These are phyloP conservation scores for Tremella yokohamensis DNA, from an alignment of 768 basidiomycete species.

Conservation along the genomic window DNA sequence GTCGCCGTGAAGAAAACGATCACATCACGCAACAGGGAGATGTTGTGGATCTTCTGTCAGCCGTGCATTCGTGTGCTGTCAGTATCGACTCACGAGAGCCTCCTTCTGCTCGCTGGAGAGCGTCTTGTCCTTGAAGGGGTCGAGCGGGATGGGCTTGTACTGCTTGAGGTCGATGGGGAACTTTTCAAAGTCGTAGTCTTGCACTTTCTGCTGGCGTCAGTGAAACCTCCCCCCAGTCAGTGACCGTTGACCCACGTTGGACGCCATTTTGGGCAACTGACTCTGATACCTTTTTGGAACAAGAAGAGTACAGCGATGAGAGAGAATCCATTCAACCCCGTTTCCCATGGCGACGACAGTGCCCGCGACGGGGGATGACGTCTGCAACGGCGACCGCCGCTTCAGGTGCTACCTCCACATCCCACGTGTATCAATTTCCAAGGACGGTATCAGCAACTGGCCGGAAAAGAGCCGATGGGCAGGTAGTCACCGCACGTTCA, in stretches of 20 bases:
- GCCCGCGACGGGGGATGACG: no score
- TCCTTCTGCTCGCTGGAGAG: conserved; percentile 63
- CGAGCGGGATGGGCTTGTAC: conserved; percentile 71
- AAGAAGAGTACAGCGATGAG: no score
- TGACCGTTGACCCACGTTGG: conserved; percentile 6
- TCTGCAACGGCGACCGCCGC: no score
- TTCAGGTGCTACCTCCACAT: background rate
- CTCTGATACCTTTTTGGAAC: background rate
- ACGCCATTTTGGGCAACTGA: conserved; percentile 6
- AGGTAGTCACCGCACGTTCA: no score
- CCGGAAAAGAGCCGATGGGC: no score
- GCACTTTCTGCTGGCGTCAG: conserved; percentile 19
- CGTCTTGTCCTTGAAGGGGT: conserved; percentile 61
- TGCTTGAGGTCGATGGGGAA: conserved; percentile 77
- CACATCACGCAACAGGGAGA: conserved; percentile 75
- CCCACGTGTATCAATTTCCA: background rate
- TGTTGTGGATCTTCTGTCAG: conserved; percentile 54
- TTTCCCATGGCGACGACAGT: no score
- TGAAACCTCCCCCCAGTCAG: background rate
- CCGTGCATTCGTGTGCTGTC: background rate
- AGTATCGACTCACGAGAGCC: conserved; percentile 50
- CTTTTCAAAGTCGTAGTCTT: conserved; percentile 47
- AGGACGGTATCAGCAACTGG: no score
- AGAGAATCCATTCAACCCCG: no score
- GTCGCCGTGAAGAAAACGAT: conserved; percentile 83